These are phyloP conservation scores for Rhodomyrtus psidioides DNA, from an alignment of 441 rosid species.

Conservation along the genomic window DNA sequence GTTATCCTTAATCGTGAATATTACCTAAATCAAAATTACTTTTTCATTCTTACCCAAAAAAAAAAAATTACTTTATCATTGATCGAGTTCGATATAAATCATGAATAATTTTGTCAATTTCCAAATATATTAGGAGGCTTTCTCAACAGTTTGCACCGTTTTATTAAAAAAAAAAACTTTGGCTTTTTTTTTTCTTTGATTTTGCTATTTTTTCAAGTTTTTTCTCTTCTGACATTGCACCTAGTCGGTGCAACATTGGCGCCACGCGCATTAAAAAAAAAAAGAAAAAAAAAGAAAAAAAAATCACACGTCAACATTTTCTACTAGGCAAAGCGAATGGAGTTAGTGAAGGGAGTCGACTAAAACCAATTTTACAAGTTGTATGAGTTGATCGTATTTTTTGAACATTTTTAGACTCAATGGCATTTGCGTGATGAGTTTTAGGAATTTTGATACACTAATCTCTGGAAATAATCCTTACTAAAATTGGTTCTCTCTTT, in stretches of 20 bases:
- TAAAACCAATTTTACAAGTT: background rate
- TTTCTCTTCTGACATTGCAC: background rate
- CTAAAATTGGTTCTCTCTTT: no score
- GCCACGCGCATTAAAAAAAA: background rate
- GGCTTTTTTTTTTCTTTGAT: background rate
- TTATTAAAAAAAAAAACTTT: background rate
- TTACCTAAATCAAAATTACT: no score
- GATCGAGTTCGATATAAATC: no score
- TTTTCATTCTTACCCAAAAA: no score
- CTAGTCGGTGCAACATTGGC: background rate
- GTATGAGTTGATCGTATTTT: background rate
- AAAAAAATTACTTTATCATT: no score
- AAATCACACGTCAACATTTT: background rate
- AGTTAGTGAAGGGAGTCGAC: background rate
- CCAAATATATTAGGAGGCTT: no score
- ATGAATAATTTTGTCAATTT: no score
- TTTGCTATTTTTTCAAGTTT: background rate
- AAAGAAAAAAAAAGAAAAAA: no score
- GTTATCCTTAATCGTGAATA: no score
- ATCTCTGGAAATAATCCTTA: background rate
- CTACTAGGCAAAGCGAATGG: accelerated
- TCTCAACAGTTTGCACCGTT: background rate
- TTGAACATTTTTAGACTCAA: background rate
- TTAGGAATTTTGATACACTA: background rate
- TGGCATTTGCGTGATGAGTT: background rate